Conservation (phyloP, 2,329 filamentous ascomycete genomes). For the Colletotrichum phormii region DNA sequence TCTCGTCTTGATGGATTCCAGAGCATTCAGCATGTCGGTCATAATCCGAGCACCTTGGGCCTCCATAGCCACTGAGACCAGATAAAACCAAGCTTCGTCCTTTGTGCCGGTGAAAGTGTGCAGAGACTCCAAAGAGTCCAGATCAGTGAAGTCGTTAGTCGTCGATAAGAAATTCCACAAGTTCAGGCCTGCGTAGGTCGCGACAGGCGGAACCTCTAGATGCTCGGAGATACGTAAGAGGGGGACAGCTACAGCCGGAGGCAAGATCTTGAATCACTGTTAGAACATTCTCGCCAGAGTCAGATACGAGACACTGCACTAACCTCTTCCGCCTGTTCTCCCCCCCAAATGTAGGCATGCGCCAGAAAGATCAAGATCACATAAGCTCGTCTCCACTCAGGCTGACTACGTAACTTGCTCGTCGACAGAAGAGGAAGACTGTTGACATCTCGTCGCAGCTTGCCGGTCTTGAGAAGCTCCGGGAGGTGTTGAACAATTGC, state of each 20-base stretch:
- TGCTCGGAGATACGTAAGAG: constrained; percentile 78
- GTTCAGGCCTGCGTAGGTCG: constrained; percentile 88
- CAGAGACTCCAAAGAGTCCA: constrained; percentile 77
- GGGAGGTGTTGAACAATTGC: constrained; percentile 75
- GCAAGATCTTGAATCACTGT: constrained; percentile 64
- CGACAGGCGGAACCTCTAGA: constrained; percentile 85
- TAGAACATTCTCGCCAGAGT: neutral
- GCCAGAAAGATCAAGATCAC: constrained; percentile 81
- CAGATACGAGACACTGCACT: constrained; percentile 25
- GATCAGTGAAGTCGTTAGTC: constrained; percentile 65
- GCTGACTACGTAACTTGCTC: constrained; percentile 68
- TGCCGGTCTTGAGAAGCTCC: constrained; percentile 70
- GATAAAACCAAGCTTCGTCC: constrained; percentile 95
- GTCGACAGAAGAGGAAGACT: constrained; percentile 77
- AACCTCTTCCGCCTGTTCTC: constrained; percentile 78
- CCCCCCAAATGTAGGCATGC: constrained; percentile 92
- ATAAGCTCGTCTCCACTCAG: constrained; percentile 87
- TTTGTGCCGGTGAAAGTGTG: constrained; percentile 89
- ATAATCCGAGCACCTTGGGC: constrained; percentile 81
- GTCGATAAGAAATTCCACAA: constrained; percentile 87
- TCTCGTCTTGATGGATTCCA: constrained; percentile 72
- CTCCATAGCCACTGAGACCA: constrained; percentile 91
- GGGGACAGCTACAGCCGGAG: constrained; percentile 81
- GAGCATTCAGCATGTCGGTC: constrained; percentile 80
- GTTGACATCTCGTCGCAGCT: constrained; percentile 73